These are phyloP conservation scores for Taphrina wiesneri DNA, from an alignment of 1,139 yeast genomes.

Conservation along the genomic window DNA sequence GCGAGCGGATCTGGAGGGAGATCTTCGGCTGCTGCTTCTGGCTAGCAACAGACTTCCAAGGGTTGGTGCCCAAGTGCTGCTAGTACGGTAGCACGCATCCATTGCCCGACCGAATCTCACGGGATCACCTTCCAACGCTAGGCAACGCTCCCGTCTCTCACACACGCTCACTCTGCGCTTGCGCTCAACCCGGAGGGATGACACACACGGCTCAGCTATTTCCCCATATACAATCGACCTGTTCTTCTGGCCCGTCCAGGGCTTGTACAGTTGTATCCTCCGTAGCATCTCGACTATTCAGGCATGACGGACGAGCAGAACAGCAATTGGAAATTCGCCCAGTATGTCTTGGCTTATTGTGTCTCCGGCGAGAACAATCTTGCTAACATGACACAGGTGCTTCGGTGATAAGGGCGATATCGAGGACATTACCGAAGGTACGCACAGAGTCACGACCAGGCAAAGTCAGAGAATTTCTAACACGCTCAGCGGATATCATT, in stretches of 20 bases:
- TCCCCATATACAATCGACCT: no score
- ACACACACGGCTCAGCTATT: conserved; percentile 5
- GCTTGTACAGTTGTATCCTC: no score
- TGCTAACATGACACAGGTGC: conserved; percentile 52
- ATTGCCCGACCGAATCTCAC: no score
- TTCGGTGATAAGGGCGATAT: conserved; percentile 98
- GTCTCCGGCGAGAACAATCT: conserved; percentile 61
- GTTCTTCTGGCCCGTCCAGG: no score
- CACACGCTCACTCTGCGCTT: no score
- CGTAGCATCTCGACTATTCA: background rate
- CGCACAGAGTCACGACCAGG: background rate
- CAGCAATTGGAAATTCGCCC: conserved; percentile 38
- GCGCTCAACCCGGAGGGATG: conserved; percentile 13
- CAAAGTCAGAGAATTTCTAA: background rate
- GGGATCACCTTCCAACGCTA: background rate
- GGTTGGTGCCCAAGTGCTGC: background rate
- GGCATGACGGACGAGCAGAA: conserved; percentile 33
- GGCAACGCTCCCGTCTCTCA: background rate
- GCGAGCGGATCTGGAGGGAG: no score
- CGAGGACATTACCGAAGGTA: conserved; percentile 79
- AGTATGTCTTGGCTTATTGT: conserved; percentile 19
- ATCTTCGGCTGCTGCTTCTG: background rate
- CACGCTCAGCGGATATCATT: conserved; percentile 74
- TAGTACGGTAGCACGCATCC: no score
- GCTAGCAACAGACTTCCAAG: background rate